Conservation (phyloP, 345 rosid genomes). For the Lepidium didymum region DNA sequence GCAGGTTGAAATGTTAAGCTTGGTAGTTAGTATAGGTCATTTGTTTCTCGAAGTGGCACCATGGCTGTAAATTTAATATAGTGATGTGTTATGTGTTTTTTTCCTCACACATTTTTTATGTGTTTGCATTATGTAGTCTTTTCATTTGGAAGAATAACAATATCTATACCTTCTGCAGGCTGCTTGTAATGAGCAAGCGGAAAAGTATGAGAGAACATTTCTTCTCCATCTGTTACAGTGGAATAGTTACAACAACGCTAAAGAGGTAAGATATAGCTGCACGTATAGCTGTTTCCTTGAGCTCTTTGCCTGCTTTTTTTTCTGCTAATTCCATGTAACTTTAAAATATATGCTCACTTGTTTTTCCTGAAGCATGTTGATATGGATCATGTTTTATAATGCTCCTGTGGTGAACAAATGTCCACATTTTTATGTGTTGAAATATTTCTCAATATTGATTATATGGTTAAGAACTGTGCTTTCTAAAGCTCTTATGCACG, state of each 20-base stretch:
- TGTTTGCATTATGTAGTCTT: not conserved
- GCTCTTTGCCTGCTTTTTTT: not conserved
- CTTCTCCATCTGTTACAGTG: slow-evolving; percentile 63
- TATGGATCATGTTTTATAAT: not conserved
- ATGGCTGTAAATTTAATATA: not conserved
- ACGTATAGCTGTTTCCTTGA: not conserved
- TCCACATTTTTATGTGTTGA: not conserved
- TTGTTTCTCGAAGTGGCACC: not conserved
- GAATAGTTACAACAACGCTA: slow-evolving; percentile 34
- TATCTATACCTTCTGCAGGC: slow-evolving; percentile 38
- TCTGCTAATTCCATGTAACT: not conserved
- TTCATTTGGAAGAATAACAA: slow-evolving; percentile 4
- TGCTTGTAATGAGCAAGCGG: slow-evolving; percentile 66
- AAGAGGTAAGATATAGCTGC: slow-evolving; percentile 46
- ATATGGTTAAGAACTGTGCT: not conserved
- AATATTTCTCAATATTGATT: not conserved
- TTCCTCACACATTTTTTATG: not conserved
- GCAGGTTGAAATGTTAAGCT: not conserved
- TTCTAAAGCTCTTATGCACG: not conserved
- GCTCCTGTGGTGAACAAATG: not conserved
- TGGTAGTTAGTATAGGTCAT: not conserved
- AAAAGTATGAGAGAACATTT: slow-evolving; percentile 77
- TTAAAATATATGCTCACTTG: not conserved
- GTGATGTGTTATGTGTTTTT: not conserved
- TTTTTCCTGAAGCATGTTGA: not conserved